phyloP scores from a whole-genome alignment of 148 eudicot species.

The Pouteria glomerata region DNA sequence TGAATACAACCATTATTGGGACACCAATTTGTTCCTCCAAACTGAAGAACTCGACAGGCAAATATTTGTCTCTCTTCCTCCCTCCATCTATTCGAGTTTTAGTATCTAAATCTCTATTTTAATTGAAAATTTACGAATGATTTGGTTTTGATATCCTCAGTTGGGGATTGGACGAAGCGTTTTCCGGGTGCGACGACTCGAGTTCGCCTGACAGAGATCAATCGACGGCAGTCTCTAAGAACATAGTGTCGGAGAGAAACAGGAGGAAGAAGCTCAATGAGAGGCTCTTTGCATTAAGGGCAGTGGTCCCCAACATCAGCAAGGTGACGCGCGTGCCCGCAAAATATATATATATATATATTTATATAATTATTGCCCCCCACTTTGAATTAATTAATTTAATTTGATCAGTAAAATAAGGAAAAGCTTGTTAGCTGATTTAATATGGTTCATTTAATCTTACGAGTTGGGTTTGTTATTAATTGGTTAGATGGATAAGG shows the following conservation, averaged over 20 bases:
- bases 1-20: constrained; percentile 56
- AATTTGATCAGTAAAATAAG: too few relatives aligned
- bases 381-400: too few relatives aligned
- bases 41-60: constrained; percentile 57
- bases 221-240: constrained; percentile 51
- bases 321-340: too few relatives aligned
- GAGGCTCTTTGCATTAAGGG: constrained; percentile 71
- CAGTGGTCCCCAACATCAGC: constrained; percentile 83
- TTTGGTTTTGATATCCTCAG: constrained; percentile 12
- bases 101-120: too few relatives aligned
- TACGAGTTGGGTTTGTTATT: neutral
- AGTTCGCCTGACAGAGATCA: constrained; percentile 75
- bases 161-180: constrained; percentile 51
- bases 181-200: constrained; percentile 63
- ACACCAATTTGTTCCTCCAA: constrained; percentile 47
- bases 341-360: too few relatives aligned
- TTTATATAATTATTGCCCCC: too few relatives aligned
- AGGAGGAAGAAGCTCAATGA: constrained; percentile 80
- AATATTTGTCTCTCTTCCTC: neutral
- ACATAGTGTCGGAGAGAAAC: constrained; percentile 73
- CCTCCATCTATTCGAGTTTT: too few relatives aligned
- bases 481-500: constrained; percentile 71
- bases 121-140: too few relatives aligned
- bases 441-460: too few relatives aligned
- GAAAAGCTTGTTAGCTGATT: too few relatives aligned